Evolutionary conservation across 768 basidiomycete genomes (phyloP).

Genomic region (Lentinula sp.): DNA sequence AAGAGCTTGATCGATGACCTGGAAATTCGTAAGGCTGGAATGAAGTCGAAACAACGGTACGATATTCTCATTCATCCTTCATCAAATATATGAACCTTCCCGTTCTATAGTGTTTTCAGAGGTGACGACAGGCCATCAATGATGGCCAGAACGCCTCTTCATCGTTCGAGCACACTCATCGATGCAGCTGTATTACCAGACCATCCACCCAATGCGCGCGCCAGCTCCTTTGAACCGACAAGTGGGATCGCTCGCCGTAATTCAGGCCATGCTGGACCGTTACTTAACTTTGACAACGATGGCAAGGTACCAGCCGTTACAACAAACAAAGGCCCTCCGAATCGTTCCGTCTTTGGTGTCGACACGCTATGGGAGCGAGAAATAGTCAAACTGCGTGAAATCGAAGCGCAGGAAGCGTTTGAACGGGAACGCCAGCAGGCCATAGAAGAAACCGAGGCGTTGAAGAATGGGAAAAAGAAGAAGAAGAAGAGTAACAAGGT

Average conservation of each 20-base stretch:
- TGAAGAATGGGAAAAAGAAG: constrained; percentile 38
- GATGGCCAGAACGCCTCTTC: constrained; percentile 68
- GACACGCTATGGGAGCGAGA: constrained; percentile 93
- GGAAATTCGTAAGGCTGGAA: constrained; percentile 73
- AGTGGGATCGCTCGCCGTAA: constrained; percentile 37
- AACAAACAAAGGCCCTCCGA: constrained; percentile 27
- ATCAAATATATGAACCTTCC: background rate
- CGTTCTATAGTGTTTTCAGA: constrained; percentile 61
- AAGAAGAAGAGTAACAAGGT: constrained; percentile 33
- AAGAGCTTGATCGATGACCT: constrained; percentile 89
- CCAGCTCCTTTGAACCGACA: constrained; percentile 36
- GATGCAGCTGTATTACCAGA: constrained; percentile 56
- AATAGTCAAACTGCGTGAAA: constrained; percentile 70
- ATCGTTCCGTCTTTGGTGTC: constrained; percentile 86
- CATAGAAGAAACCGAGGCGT: constrained; percentile 41
- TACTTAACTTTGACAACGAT: constrained; percentile 59
- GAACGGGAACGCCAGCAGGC: constrained; percentile 28
- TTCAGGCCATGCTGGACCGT: constrained; percentile 53
- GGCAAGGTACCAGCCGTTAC: constrained; percentile 23
- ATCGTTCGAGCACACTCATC: constrained; percentile 58
- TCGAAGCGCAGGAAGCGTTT: constrained; percentile 65
- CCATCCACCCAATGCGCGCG: constrained; percentile 39
- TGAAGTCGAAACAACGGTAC: constrained; percentile 82
- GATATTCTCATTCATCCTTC: constrained; percentile 11
- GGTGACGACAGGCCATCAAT: constrained; percentile 89